phyloP scores from a whole-genome alignment of 202 grass and related monocot species.

The Sporobolus alterniflorus region DNA sequence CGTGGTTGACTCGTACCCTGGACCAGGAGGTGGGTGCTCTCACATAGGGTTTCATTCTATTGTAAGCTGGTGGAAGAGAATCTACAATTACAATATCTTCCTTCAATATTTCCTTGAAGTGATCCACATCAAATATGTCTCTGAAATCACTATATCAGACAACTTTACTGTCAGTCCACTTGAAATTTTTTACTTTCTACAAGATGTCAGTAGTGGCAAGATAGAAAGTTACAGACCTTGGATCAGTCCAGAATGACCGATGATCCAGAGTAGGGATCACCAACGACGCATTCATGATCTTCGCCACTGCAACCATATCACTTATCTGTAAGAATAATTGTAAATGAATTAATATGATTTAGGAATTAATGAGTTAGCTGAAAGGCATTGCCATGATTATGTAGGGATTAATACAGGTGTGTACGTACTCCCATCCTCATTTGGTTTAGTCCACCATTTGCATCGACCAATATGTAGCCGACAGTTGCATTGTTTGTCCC shows the following conservation, averaged over 20 bases:
- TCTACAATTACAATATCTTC: slow-evolving; percentile 67
- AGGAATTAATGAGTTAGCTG: slow-evolving; percentile 45
- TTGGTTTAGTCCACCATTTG: slow-evolving; percentile 88
- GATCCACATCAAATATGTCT: slow-evolving; percentile 72
- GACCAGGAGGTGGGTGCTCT: slow-evolving; percentile 81
- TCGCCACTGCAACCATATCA: slow-evolving; percentile 89
- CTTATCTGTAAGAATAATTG: slow-evolving; percentile 69
- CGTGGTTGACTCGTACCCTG: slow-evolving; percentile 50
- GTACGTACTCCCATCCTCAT: slow-evolving; percentile 80
- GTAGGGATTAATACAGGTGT: neutral
- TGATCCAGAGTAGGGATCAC: slow-evolving; percentile 79
- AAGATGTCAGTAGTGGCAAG: neutral
- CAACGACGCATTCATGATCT: slow-evolving; percentile 75
- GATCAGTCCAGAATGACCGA: slow-evolving; percentile 82
- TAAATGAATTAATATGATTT: slow-evolving; percentile 23
- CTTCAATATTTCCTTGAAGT: slow-evolving; percentile 68
- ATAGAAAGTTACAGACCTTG: slow-evolving; percentile 49
- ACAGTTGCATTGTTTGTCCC: slow-evolving; percentile 48
- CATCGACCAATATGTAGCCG: slow-evolving; percentile 63
- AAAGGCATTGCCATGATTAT: slow-evolving; percentile 3
- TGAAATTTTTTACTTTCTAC: neutral
- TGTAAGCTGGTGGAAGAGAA: slow-evolving; percentile 55
- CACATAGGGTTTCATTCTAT: slow-evolving; percentile 46
- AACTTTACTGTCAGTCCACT: slow-evolving; percentile 24
- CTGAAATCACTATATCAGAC: slow-evolving; percentile 67